Evolutionary conservation across 2,329 filamentous ascomycete genomes (phyloP).

Genomic region (Xylariales sp.): DNA sequence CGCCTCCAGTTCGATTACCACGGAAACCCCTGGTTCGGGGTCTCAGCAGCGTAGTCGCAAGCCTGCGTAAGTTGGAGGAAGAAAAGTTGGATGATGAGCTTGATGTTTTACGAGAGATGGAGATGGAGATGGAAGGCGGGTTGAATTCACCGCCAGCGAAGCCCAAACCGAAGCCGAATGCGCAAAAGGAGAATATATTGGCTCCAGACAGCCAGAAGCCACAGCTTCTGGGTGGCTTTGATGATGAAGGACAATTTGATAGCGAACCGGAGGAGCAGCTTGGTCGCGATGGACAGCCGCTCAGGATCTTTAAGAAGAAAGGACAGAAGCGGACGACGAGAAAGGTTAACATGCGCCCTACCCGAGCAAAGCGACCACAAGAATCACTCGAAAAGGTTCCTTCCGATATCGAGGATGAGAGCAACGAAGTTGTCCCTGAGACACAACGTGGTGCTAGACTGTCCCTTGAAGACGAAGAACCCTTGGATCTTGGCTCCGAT

Average conservation of each 20-base stretch:
- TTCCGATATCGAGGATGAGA: conserved; percentile 29
- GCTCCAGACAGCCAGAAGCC: conserved; percentile 39
- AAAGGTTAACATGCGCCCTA: conserved; percentile 59
- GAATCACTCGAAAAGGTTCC: conserved; percentile 23
- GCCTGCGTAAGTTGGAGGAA: conserved; percentile 65
- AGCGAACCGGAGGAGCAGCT: conserved; percentile 45
- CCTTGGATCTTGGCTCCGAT: conserved; percentile 30
- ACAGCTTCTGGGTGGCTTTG: conserved; percentile 55
- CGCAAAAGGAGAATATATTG: conserved; percentile 26
- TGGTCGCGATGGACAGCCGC: conserved; percentile 53
- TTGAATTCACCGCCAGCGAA: conserved; percentile 9
- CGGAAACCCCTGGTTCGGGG: conserved; percentile 62
- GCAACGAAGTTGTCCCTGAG: conserved; percentile 31
- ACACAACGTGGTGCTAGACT: conserved; percentile 27
- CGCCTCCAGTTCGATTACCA: conserved; percentile 48
- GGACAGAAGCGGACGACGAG: conserved; percentile 76
- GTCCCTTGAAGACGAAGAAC: conserved; percentile 21
- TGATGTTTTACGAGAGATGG: conserved; percentile 69
- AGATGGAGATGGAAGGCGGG: conserved; percentile 44
- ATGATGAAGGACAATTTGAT: conserved; percentile 58
- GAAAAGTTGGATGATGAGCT: conserved; percentile 68
- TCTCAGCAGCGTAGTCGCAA: conserved; percentile 69
- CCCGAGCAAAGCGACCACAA: conserved; percentile 41
- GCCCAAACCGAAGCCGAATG: conserved; percentile 16
- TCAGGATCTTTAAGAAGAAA: conserved; percentile 74